Evolutionary conservation across 2,329 filamentous ascomycete genomes (phyloP), one percentile per base, ranked within the genome.

Genomic region (Fonsecaea pedrosoi): DNA sequence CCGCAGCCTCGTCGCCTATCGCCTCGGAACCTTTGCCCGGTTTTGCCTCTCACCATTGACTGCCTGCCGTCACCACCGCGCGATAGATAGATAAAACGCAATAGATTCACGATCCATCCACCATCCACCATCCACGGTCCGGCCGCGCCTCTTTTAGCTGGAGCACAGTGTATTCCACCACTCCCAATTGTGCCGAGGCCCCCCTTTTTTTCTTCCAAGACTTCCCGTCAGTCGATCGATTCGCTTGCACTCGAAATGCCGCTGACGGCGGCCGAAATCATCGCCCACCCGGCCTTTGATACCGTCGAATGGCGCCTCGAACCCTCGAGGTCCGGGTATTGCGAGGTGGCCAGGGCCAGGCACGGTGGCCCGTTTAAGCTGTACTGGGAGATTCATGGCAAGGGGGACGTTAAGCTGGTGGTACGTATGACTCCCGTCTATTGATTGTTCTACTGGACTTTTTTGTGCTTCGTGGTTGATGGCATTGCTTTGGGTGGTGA

Each of bases 361-460:
- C 85, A 91, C 73, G 90, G 92, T 69, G 92, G 91, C 1, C 92
- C 92, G 21, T 81, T 96, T 71, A 85, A 90, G 54, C 87, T 96
- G 60, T 83, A 87, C 61, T 96, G 91, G 84, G 91, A 95, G 78
- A 82, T 95, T 56, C 92, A 96, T 80, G 92, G 92, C 64, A 80
- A 84, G 68, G 92, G 92, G 3, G 86, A 89, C 56, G 83, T 85
- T 70, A 90, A 91, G 80, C 80, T 95, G 70, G 82, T 92, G 73
- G 92, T 95, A 83, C 70, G 90, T 86, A 21, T 55, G 32, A 42
- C 32, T 35, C 54, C 67, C 66, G 3, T 30, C 25, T 25, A 1
- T 25, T 25, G 2, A 25, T 25, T 21, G 21, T 21, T 21, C 21
- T 21, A 21, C 1, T 21, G 21, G 21, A 21, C 21, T 21, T 21